Percentiles rank a stretch among this genome's conserved stretches.
phyloP scores from a whole-genome alignment of 495 filamentous ascomycete species.

The Podospora pseudoanserina region DNA sequence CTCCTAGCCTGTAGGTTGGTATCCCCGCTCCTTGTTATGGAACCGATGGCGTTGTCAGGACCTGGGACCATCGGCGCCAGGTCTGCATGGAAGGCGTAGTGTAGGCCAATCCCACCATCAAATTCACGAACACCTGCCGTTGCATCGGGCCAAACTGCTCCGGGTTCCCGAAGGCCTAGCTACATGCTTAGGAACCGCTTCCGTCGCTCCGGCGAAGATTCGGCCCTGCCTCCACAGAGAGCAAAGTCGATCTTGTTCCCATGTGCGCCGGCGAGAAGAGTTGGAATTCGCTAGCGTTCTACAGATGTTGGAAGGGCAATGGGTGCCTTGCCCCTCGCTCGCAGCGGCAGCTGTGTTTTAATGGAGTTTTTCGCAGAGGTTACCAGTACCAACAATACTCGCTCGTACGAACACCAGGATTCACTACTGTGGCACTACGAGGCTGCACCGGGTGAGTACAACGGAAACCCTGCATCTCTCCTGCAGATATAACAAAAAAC shows the following conservation, averaged over 20 bases:
- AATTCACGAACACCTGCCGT: neutral
- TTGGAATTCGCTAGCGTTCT: neutral
- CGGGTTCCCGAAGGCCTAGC: neutral
- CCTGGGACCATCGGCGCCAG: neutral
- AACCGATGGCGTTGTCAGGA: neutral
- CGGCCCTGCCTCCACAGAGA: neutral
- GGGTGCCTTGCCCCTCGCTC: neutral
- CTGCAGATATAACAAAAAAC: neutral
- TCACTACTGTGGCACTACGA: neutral
- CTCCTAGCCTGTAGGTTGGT: neutral
- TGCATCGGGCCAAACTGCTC: neutral
- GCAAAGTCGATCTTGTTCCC: neutral
- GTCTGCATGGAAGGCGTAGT: neutral
- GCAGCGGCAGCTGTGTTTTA: neutral
- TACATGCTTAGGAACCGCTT: neutral
- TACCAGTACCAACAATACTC: neutral
- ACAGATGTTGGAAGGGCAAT: neutral
- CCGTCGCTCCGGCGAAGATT: neutral
- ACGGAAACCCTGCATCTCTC: conserved; percentile 1
- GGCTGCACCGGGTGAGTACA: neutral
- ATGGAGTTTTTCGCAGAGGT: no score
- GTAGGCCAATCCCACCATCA: neutral
- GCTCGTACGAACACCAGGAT: neutral
- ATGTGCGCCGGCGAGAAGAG: neutral
- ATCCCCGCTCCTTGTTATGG: neutral